Evolutionary conservation across 371 early-diverging fungal species (phyloP), one percentile per base, ranked within the genome.

Genomic region (Polyrhizophydium stewartii): DNA sequence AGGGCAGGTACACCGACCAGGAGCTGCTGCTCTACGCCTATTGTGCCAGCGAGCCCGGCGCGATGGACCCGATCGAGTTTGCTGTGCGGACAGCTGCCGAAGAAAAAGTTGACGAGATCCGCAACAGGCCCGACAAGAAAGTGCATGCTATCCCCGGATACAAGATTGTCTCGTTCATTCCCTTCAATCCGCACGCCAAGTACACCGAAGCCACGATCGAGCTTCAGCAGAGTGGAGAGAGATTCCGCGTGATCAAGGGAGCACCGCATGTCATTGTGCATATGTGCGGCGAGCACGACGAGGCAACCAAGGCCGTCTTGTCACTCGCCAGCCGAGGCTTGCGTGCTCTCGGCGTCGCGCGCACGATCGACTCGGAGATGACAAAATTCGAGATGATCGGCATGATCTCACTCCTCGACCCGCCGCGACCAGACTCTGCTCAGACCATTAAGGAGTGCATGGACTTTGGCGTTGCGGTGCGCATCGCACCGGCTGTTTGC

Each of bases 301-400:
- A 86, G 50, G 91, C 92, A n/a, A 83, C 83, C 28, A 70, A 71
- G 27, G 91, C 90, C 16, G 92, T 96, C 37, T 22, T 32, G 16
- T 63, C 59, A 1, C 85, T 94, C 58, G 96, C 95, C n/a, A 75
- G 81, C 47, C 88, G 93, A 62, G 93, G 93, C 68, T 86, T 92
- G 37, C 89, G 93, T 66, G 92, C 94, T 24, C 76, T 96, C n/a
- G 96, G 96, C 68, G 93, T 96, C 16, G 94, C 87, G 51, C 77
- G 81, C n/a, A 90, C 93, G 0, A 63, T 78, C 22, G 86, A 87
- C 46, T 57, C 33, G 28, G 86, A 83, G 32, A 72, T 68, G 70
- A 70, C 25, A 21, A 81, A 66, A 38, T 75, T 70, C 51, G 85
- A 72, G 68, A 65, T 78, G 59, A 62, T 74, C 43, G 81, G 78